Base-by-base conservation (phyloP, 2,329 filamentous ascomycete genomes). In the Diaporthe batatas region DNA sequence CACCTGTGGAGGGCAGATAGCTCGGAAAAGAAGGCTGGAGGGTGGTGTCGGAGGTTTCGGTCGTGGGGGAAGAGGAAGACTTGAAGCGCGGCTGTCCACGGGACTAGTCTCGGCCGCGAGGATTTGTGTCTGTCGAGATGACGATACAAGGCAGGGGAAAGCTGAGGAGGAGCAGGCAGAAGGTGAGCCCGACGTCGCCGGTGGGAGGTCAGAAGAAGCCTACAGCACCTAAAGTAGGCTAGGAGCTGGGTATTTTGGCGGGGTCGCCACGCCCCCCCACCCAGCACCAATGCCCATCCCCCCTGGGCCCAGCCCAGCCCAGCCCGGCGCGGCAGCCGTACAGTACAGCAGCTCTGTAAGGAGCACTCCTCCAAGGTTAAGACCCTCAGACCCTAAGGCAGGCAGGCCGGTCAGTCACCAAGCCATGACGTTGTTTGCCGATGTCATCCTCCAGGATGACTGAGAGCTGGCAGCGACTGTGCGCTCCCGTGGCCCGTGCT, bases 381-480 rank as follows among this genome's bases (percentile, higher is more conserved):
- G 51, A 44, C 65, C 62, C 44, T 51, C 57, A 16, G 44, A 32
- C 42, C 29, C 34, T 8, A 21, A 23, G 23, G 42, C 58, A 57
- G 29, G 29, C 29, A 29, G 68, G 42, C 36, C 11, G 39, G 39
- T 42, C 14, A 42, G 39, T 71, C 53, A 59, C 54, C 68, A 47
- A 39, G 58, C 68, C 53, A 73, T 73, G 72, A 73, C 72, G 72
- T 73, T 69, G 65, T 70, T 55, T 25, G 54, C 58, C 59, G 54
- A 53, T 49, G 72, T 53, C 68, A 55, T 73, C 39, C 71, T 62
- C 39, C 58, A 68, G 23, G 23, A 51, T 39, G 47, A 32, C 25
- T 39, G 34, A 36, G n/a, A 55, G 34, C 53, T 18, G 51, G 54
- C 64, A 58, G 36, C 29, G 62, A 47, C 53, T 59, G 53, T 58